Evolutionary conservation across 106 monocot genomes (phyloP).

Genomic region (Apostasia shenzhenica): DNA sequence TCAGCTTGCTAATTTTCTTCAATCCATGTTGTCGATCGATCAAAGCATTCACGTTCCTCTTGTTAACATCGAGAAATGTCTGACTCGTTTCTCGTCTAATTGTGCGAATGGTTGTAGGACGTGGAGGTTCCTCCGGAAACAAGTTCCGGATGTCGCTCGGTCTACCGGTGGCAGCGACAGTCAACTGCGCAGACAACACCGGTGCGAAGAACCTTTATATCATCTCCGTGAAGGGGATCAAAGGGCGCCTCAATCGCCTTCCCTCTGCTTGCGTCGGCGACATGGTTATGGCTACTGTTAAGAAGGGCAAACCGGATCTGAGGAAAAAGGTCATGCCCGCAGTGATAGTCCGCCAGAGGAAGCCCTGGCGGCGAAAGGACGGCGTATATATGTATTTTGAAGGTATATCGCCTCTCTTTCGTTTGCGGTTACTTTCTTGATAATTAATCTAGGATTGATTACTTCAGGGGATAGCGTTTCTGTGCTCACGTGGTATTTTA

Average conservation of each 20-base stretch:
- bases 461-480: not conserved
- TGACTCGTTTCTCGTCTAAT: not conserved
- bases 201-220: slow-evolving; percentile 29
- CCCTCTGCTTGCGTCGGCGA: slow-evolving; percentile 27
- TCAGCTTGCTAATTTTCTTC: not conserved
- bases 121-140: slow-evolving; percentile 24
- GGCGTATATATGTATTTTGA: slow-evolving; percentile 30
- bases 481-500: not conserved
- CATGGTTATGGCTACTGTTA: slow-evolving; percentile 28
- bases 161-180: slow-evolving; percentile 27
- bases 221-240: slow-evolving; percentile 27
- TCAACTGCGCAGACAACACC: slow-evolving; percentile 28
- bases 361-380: slow-evolving; percentile 28
- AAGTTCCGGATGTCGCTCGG: slow-evolving; percentile 29
- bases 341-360: slow-evolving; percentile 21
- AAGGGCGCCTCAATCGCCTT: slow-evolving; percentile 21
- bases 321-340: slow-evolving; percentile 31
- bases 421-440: not conserved
- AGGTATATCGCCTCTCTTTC: slow-evolving; percentile 7
- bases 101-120: slow-evolving; percentile 5
- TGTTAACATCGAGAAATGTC: not conserved
- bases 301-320: slow-evolving; percentile 29
- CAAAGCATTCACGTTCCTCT: not conserved
- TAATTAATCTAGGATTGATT: not conserved
- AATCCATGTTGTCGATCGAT: not conserved